Base-by-base conservation (phyloP, 2,329 filamentous ascomycete species). In the Ophiostoma himal-ulmi region DNA sequence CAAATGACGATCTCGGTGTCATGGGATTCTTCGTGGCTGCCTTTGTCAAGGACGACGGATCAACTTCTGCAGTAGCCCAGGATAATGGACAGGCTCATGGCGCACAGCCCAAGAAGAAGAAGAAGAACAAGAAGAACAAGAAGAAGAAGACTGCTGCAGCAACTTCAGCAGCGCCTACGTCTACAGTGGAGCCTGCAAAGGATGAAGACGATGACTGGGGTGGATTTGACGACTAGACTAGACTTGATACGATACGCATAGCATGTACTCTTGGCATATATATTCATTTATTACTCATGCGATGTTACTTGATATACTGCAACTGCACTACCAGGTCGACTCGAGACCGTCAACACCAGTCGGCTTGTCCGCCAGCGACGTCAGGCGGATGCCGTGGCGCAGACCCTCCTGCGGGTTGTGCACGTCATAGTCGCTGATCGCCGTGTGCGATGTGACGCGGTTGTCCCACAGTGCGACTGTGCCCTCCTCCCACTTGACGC, bases 1-100 rank as follows among this genome's bases (percentile, higher is more conserved):
- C 94, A 75, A 91, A 88, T 36, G 93, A 94, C 75, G 89, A 89
- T 11, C 87, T 91, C 73, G 93, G 93, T 0, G 91, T 94, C 0
- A 97, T 97, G 86, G 94, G 95, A 0, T 98, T 99, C 80, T 99
- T 99, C 75, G 91, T 97, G 26, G 93, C 88, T n/a, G 92, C 86
- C 0, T 97, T 99, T 79, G 85, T 92, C 3, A 83, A 91, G 69
- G 86, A 90, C 11, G 69, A 64, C 6, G 70, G 20, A 11, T 22
- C 34, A 8, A 22, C 20, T 11, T 4, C 22, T 22, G 39, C 6
- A 4, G 39, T 20, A 39, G 30, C 39, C 17, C 5, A 22, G 17
- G 26, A n/a, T 10, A 44, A 67, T 17, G 67, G 52, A 5, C 68
- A 68, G 30, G 30, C 52, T 4, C 13, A 57, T 57, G 13, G 36